Evolutionary conservation across 805 yeast species (phyloP).

Genomic region (Candida patagonica): DNA sequence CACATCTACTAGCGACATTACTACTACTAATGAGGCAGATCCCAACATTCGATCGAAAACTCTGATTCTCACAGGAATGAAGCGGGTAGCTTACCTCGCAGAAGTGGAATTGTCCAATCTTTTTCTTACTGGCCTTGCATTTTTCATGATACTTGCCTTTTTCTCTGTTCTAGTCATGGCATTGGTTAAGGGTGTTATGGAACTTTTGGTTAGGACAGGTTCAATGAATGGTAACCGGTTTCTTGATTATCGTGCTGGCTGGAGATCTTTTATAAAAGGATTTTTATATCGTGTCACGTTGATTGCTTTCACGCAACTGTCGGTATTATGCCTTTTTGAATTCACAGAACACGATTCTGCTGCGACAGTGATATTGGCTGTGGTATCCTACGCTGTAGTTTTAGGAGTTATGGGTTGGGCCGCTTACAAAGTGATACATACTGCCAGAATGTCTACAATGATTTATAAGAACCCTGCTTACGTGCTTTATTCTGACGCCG

Average conservation of each 20-base stretch:
- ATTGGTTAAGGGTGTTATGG: constrained; percentile 57
- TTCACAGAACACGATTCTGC: constrained; percentile 74
- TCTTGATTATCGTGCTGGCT: constrained; percentile 67
- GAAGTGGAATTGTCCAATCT: constrained; percentile 78
- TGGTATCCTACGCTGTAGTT: constrained; percentile 51
- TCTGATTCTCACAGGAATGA: constrained; percentile 79
- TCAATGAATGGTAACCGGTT: constrained; percentile 56
- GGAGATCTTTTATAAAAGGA: constrained; percentile 83
- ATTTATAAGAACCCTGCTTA: constrained; percentile 89
- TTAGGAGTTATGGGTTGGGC: constrained; percentile 61
- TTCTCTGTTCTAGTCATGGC: constrained; percentile 41
- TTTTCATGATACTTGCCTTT: constrained; percentile 69
- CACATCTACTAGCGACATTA: constrained; percentile 16
- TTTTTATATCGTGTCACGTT: constrained; percentile 73
- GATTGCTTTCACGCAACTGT: constrained; percentile 81
- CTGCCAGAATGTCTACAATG: constrained; percentile 62
- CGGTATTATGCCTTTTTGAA: constrained; percentile 82
- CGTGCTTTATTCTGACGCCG: constrained; percentile 74
- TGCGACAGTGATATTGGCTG: constrained; percentile 75
- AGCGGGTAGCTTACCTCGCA: constrained; percentile 80
- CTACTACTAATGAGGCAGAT: constrained; percentile 44
- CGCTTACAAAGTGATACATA: constrained; percentile 57
- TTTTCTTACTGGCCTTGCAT: constrained; percentile 78
- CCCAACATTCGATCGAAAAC: constrained; percentile 53
- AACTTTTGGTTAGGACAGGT: constrained; percentile 55